Conservation (phyloP, 1,139 yeast genomes). For the Yamadazyma buinensis region DNA sequence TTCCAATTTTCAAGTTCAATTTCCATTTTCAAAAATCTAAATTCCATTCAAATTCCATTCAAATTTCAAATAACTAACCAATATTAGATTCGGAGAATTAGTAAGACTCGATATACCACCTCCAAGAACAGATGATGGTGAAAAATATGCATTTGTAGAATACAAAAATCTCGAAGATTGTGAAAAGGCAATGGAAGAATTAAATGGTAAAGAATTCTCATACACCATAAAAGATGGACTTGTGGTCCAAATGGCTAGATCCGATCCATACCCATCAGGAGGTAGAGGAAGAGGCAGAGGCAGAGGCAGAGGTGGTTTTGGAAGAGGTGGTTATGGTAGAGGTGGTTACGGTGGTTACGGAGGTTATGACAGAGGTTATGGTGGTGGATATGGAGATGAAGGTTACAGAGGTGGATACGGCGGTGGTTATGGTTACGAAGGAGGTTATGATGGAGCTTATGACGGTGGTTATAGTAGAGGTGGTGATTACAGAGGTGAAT, state of each 20-base stretch:
- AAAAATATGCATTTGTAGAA: slow-evolving; percentile 73
- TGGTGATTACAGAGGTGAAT: slow-evolving; percentile 12
- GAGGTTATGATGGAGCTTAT: slow-evolving; percentile 18
- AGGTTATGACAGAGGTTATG: slow-evolving; percentile 16
- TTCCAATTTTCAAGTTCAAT: not conserved
- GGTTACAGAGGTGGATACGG: slow-evolving; percentile 17
- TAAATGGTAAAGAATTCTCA: slow-evolving; percentile 44
- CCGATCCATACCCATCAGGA: slow-evolving; percentile 47
- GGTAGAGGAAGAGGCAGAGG: slow-evolving; percentile 30
- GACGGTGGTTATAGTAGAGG: slow-evolving; percentile 16
- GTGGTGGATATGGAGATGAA: slow-evolving; percentile 22
- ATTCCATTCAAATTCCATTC: slow-evolving; percentile 5
- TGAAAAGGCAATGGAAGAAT: slow-evolving; percentile 53
- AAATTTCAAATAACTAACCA: slow-evolving; percentile 1
- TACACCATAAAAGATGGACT: slow-evolving; percentile 39
- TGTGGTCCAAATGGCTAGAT: slow-evolving; percentile 57
- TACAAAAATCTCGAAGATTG: slow-evolving; percentile 58
- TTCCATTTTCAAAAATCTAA: not conserved
- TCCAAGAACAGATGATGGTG: slow-evolving; percentile 59
- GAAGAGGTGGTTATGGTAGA: slow-evolving; percentile 12
- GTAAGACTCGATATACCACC: slow-evolving; percentile 71
- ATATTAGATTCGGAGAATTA: slow-evolving; percentile 53
- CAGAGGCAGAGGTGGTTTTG: slow-evolving; percentile 14
- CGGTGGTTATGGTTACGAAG: slow-evolving; percentile 15
- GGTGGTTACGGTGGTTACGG: slow-evolving; percentile 18